phyloP scores from a whole-genome alignment of 768 basidiomycete species.

The Phanerodontia chrysosporium region DNA sequence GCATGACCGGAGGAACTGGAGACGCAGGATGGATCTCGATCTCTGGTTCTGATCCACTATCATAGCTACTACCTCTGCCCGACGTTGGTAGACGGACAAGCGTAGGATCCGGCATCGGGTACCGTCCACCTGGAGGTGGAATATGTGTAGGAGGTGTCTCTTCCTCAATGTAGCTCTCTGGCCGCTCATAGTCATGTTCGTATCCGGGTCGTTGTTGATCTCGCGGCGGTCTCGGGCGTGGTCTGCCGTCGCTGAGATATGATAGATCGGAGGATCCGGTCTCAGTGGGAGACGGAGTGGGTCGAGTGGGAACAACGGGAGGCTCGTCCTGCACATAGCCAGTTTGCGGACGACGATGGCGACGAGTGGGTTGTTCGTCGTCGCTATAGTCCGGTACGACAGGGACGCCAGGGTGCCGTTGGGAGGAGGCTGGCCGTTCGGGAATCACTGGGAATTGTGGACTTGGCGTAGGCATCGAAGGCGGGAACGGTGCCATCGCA shows the following conservation, averaged over 20 bases:
- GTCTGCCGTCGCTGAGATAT: neutral
- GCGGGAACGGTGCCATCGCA: neutral
- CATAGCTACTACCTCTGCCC: neutral
- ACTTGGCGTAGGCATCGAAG: neutral
- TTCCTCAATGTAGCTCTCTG: neutral
- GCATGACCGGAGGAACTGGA: neutral
- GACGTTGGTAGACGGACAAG: slow-evolving; percentile 2
- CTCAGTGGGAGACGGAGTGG: neutral
- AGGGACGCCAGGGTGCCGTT: neutral
- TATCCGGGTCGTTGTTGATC: neutral
- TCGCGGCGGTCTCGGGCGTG: neutral
- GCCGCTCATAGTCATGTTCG: neutral
- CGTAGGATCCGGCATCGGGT: slow-evolving; percentile 1
- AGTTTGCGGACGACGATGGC: neutral
- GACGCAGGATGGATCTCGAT: slow-evolving; percentile 4
- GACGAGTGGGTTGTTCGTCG: neutral
- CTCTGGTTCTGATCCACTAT: neutral
- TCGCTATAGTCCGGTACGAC: slow-evolving; percentile 1
- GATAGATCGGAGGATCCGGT: neutral
- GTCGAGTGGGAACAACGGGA: slow-evolving; percentile 1
- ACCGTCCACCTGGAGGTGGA: neutral
- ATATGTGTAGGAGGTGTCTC: neutral
- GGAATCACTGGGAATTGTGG: slow-evolving; percentile 6
- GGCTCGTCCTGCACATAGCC: neutral
- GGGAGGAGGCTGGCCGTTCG: neutral